Base-by-base conservation (phyloP, 768 basidiomycete genomes). In the Pholiota microspora region DNA sequence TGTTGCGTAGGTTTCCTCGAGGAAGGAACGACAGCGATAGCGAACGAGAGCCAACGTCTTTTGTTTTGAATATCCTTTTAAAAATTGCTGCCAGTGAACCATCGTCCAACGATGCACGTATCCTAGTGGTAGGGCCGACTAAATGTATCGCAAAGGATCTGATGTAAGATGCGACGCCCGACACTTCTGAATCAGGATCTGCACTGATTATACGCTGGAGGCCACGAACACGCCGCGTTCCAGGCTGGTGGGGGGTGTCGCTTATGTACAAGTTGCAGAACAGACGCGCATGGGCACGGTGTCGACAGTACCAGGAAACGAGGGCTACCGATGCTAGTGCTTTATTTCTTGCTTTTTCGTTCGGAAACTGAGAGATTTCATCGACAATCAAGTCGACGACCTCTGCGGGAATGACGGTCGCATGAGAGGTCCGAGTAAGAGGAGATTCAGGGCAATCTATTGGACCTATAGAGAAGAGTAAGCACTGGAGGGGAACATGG, bases 111-210 rank as follows among this genome's bases (percentile, higher is more conserved):
- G 59, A 54, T 13, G 56, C 59, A 9, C 48, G 48, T 4, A 60
- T 55, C 29, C 16, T 54, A 21, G 44, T 54, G 31, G 51, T 45
- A 23, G 50, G 46, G 3, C 61, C 61, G 15, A 54, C 38, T 23
- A 62, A 36, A 38, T 53, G 45, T 6, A 62, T 45, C 1, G 44
- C 47, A 40, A 62, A 51, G 3, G 54, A 49, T 13, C 52, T 57
- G 36, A 62, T 53, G 31, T 62, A 57, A 1, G 61, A 58, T 12
- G 61, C 59, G 3, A 62, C 50, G 13, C 61, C 59, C n/a, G 56
- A 51, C 32, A 51, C 34, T 44, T 51, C 59, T 27, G 61, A 59
- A 24, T 49, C 21, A 13, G 51, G 56, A 28, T 59, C 61, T 21
- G 49, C 46, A 7, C 55, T 32, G 6, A 62, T 58, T n/a, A 62